These are phyloP conservation scores for Suillus bovinus DNA, from an alignment of 768 basidiomycete genomes.

Conservation along the genomic window DNA sequence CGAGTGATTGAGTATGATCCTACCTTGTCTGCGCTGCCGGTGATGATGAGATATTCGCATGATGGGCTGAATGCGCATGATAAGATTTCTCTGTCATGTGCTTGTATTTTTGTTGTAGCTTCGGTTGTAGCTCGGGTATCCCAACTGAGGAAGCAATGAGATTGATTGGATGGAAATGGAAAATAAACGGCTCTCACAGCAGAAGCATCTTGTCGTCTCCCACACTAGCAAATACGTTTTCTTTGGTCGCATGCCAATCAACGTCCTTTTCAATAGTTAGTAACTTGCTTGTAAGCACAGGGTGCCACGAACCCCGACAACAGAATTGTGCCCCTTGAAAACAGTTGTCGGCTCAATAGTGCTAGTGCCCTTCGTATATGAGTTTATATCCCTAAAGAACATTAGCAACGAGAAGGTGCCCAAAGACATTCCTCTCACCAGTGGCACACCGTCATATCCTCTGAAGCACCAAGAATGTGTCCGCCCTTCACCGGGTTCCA, in stretches of 20 bases:
- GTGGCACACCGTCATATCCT: slow-evolving; percentile 94
- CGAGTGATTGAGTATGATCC: slow-evolving; percentile 14
- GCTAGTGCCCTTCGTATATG: slow-evolving; percentile 76
- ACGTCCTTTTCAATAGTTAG: slow-evolving; percentile 66
- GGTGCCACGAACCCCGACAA: slow-evolving; percentile 75
- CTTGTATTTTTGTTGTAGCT: slow-evolving; percentile 72
- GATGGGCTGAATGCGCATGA: slow-evolving; percentile 89
- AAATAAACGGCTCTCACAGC: slow-evolving; percentile 60
- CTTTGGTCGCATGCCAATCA: slow-evolving; percentile 87
- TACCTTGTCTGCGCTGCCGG: slow-evolving; percentile 94
- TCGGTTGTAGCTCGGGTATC: slow-evolving; percentile 79
- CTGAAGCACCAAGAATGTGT: slow-evolving; percentile 87
- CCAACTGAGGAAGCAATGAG: slow-evolving; percentile 60
- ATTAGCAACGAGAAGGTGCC: neutral
- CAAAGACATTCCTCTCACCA: slow-evolving; percentile 51
- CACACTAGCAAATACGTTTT: slow-evolving; percentile 89
- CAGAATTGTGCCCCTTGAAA: slow-evolving; percentile 87
- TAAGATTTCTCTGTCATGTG: slow-evolving; percentile 90
- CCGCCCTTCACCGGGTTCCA: slow-evolving; percentile 89
- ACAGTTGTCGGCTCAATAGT: slow-evolving; percentile 82
- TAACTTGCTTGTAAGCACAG: no score
- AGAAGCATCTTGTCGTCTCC: slow-evolving; percentile 95
- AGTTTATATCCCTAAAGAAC: slow-evolving; percentile 80
- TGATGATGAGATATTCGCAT: slow-evolving; percentile 75
- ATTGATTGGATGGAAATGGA: neutral